Base-by-base conservation (phyloP, 2,329 filamentous ascomycete genomes). In the Cercospora citrullina region DNA sequence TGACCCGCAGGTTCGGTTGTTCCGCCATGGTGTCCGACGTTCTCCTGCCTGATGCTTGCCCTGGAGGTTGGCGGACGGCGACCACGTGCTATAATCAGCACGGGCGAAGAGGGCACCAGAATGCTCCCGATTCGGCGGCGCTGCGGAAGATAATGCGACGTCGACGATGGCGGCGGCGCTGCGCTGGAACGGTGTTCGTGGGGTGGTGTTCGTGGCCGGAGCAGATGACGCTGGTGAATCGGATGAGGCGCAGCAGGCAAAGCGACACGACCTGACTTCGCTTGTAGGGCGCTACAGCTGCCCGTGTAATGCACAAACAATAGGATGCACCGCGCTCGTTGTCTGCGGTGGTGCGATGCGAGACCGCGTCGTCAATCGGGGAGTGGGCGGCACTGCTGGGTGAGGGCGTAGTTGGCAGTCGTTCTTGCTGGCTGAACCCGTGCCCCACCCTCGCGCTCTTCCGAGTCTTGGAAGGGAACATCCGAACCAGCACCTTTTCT, bases 1-100 rank as follows among this genome's bases (percentile, higher is more conserved):
- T 97, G 75, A 98, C 89, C 82, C 94, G 90, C 78, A 98, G 85
- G 83, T 97, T 98, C 78, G 92, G 78, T 75, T 84, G 81, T 80
- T 83, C 83, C 75, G 62, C 63, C 63, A 65, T 72, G 69, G 60
- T 60, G 67, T 58, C 31, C 16, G 31, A 58, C 30, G 30, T 28
- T 36, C 9, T 36, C 18, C 55, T 58, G 28, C 55, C 28, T 36
- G 26, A 21, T 12, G 31, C 28, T 45, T 39, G 28, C 30, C 42
- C 39, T 62, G 64, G 16, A 16, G n/a, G 28, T 58, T 58, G 6
- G 55, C 28, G 55, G 28, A 36, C 55, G 55, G 26, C 28, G 55
- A 36, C 55, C 30, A 58, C 55, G 55, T 58, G 55, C 55, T 31
- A 58, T 33, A 21, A 18, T 30, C 28, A 31, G 55, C 55, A 58